phyloP scores from a whole-genome alignment of 2,329 filamentous ascomycete species.

The Neofusicoccum sp. region DNA sequence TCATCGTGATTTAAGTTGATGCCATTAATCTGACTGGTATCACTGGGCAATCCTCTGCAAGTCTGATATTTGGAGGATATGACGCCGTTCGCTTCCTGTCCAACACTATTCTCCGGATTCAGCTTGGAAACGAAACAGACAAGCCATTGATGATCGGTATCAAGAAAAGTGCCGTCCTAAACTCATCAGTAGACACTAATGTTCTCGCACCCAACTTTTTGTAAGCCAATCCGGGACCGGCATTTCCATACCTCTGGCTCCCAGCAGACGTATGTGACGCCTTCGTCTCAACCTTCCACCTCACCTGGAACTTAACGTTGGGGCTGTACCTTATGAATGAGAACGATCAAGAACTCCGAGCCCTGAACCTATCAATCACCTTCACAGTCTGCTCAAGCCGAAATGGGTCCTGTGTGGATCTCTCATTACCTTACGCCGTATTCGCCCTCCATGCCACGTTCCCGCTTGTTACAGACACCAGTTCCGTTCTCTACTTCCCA shows the following conservation, averaged over 20 bases:
- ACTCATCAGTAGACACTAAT: neutral
- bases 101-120: neutral
- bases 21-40: neutral
- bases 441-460: neutral
- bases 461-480: neutral
- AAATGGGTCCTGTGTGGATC: neutral
- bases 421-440: neutral
- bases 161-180: neutral
- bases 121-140: neutral
- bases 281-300: neutral
- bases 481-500: neutral
- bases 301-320: neutral
- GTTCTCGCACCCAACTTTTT: neutral
- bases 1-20: neutral
- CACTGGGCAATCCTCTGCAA: neutral
- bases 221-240: neutral
- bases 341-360: neutral
- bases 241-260: neutral
- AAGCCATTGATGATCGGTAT: neutral
- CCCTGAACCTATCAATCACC: neutral
- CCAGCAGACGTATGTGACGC: neutral
- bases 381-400: neutral
- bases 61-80: neutral
- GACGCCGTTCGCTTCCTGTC: neutral
- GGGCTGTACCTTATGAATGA: neutral